Percentiles rank a stretch among this genome's conserved stretches.
Conservation (phyloP, 805 yeast species). For the Lipomyces orientalis region DNA sequence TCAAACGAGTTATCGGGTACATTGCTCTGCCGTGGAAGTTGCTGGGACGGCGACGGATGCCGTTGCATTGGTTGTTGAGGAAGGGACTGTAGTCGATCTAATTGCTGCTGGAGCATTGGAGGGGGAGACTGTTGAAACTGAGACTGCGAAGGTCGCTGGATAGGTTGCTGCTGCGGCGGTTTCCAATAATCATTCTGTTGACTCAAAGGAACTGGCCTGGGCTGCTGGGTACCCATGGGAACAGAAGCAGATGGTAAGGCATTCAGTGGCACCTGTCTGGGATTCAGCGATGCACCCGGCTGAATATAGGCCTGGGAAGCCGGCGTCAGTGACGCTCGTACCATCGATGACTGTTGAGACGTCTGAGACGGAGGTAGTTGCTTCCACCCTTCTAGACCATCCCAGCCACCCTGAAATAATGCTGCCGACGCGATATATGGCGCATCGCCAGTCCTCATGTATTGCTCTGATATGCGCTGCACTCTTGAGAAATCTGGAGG, state of each 20-base stretch:
- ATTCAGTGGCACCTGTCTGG: background rate
- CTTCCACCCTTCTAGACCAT: constrained; percentile 11
- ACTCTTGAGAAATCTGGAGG: constrained; percentile 20
- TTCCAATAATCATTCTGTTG: background rate
- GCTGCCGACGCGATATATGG: constrained; percentile 26
- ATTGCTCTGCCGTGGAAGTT: constrained; percentile 2
- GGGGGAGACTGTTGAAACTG: constrained; percentile 3
- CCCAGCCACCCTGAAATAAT: constrained; percentile 18
- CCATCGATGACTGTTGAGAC: constrained; percentile 1
- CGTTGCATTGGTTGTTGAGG: background rate
- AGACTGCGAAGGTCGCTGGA: constrained; percentile 1
- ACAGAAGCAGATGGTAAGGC: background rate
- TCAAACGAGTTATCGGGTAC: constrained; percentile 3
- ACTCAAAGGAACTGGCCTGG: background rate
- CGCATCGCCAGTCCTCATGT: constrained; percentile 25
- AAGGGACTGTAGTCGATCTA: constrained; percentile 1
- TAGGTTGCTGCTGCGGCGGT: constrained; percentile 8
- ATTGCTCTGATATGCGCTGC: constrained; percentile 21
- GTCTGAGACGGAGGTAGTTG: constrained; percentile 7
- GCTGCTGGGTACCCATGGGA: background rate
- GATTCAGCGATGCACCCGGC: background rate
- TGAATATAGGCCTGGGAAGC: background rate
- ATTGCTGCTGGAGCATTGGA: constrained; percentile 12
- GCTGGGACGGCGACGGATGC: background rate
- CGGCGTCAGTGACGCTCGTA: background rate